phyloP scores from a whole-genome alignment of 1,284 basidiomycete species.

The Trametes sp. region DNA sequence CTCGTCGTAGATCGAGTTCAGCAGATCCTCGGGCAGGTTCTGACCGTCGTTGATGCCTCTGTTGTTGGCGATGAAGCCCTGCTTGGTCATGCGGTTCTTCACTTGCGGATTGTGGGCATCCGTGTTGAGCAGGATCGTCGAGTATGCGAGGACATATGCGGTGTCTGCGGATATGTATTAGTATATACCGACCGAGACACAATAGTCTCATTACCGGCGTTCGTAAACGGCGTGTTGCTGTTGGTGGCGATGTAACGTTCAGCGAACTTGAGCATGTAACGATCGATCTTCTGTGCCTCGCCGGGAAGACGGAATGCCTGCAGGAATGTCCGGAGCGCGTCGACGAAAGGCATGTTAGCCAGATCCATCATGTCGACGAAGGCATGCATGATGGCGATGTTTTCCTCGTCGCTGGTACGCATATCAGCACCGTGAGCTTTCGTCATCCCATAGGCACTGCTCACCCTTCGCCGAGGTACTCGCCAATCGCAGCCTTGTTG shows the following conservation, averaged over 20 bases:
- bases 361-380: slow-evolving; percentile 95
- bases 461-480: slow-evolving; percentile 96
- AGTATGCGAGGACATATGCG: slow-evolving; percentile 93
- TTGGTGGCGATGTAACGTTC: slow-evolving; percentile 94
- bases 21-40: slow-evolving; percentile 87
- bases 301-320: slow-evolving; percentile 96
- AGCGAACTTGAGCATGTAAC: slow-evolving; percentile 98
- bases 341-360: slow-evolving; percentile 80
- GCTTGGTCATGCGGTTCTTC: slow-evolving; percentile 91
- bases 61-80: slow-evolving; percentile 92
- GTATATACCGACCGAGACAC: neutral
- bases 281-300: slow-evolving; percentile 97
- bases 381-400: slow-evolving; percentile 94
- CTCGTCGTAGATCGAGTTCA: slow-evolving; percentile 86
- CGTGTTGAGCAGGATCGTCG: slow-evolving; percentile 94
- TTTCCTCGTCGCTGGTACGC: slow-evolving; percentile 75
- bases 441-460: too few species aligned
- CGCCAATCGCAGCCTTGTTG: slow-evolving; percentile 96
- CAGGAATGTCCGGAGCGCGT: slow-evolving; percentile 87
- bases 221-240: slow-evolving; percentile 81
- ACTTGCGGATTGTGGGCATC: slow-evolving; percentile 95
- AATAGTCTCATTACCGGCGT: slow-evolving; percentile 64
- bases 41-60: slow-evolving; percentile 92
- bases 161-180: slow-evolving; percentile 62
- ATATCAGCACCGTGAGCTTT: slow-evolving; percentile 25